Conservation (phyloP, 2,329 filamentous ascomycete genomes). For the Phialemonium atrogriseum region DNA sequence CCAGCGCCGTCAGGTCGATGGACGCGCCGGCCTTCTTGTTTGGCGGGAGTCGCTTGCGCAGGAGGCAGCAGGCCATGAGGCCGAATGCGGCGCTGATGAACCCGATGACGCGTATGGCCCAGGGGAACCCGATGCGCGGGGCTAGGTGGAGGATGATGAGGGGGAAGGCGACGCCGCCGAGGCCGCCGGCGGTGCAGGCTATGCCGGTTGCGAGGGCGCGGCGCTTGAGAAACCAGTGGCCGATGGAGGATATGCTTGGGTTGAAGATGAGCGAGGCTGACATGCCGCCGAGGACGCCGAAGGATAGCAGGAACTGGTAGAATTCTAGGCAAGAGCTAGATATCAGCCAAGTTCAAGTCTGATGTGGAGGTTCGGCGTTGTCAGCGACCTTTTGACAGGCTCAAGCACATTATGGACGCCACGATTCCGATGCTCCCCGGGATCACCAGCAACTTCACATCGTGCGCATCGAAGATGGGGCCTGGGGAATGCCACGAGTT, state of each 20-base stretch:
- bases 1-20: constrained; percentile 44
- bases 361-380: too few relatives aligned
- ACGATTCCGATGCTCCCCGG: constrained; percentile 49
- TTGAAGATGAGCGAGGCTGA: constrained; percentile 63
- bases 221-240: constrained; percentile 58
- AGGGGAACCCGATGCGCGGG: constrained; percentile 20
- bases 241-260: constrained; percentile 56
- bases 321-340: constrained; percentile 37
- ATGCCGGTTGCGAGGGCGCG: constrained; percentile 62
- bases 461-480: constrained; percentile 62
- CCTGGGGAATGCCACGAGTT: constrained; percentile 20
- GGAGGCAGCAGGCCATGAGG: constrained; percentile 18
- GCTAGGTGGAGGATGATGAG: constrained; percentile 17
- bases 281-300: constrained; percentile 57
- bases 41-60: constrained; percentile 38
- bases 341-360: constrained; percentile 46
- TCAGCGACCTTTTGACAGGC: too few relatives aligned
- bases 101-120: constrained; percentile 21
- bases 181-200: too few relatives aligned
- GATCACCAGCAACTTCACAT: constrained; percentile 50
- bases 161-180: too few relatives aligned
- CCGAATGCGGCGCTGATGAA: constrained; percentile 16
- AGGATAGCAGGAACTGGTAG: constrained; percentile 64
- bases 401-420: constrained; percentile 43
- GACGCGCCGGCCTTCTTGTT: constrained; percentile 30